These are phyloP conservation scores for Quercus bicolor DNA, from an alignment of 306 rosid genomes.

Conservation along the genomic window DNA sequence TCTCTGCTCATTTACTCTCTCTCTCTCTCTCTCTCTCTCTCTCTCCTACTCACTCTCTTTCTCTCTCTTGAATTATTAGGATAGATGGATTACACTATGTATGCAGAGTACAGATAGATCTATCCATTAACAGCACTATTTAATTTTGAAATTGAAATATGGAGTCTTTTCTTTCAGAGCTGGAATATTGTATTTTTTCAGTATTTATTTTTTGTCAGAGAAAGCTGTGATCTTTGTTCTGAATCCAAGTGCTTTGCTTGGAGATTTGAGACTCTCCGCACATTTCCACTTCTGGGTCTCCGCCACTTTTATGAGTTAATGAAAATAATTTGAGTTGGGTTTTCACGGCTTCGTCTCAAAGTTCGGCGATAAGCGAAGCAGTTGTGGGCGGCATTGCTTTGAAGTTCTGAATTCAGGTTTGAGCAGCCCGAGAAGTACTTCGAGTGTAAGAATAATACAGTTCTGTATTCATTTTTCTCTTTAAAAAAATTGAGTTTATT, in stretches of 20 bases:
- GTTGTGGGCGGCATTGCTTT: neutral
- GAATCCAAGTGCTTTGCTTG: neutral
- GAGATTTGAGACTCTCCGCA: neutral
- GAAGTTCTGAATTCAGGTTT: neutral
- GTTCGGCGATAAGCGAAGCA: neutral
- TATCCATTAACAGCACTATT: neutral
- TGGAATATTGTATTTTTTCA: neutral
- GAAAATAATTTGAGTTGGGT: too few species aligned
- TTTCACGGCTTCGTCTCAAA: too few species aligned
- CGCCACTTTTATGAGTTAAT: too few species aligned
- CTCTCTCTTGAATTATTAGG: slow-evolving; percentile 27
- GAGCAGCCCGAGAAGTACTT: neutral
- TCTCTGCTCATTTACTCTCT: neutral
- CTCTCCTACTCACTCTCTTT: neutral
- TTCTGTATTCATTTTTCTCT: neutral
- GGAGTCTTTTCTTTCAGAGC: neutral
- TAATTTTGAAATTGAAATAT: neutral
- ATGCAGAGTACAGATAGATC: neutral
- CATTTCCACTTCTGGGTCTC: too few species aligned
- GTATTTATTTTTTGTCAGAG: neutral
- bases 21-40: neutral
- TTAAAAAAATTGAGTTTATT: neutral
- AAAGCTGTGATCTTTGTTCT: neutral
- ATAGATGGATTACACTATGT: neutral
- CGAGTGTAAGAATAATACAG: too few species aligned